Conservation (phyloP, 176 grass and related monocot species). For the Zea mays region Zm-B73-REFERENCE-NAM-5.0 NC_050104.1:143417501-143418000, state of each 20-base stretch:
- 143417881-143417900: not conserved
- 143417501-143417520: constrained; percentile 22
- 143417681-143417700: constrained; percentile 24
- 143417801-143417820: constrained; percentile 73
- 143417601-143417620: constrained; percentile 43
- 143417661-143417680: constrained; percentile 61
- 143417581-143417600: constrained; percentile 44
- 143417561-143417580: constrained; percentile 35
- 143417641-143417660: constrained; percentile 51
- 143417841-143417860: constrained; percentile 3
- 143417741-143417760: constrained; percentile 85
- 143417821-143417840: constrained; percentile 84
- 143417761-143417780: constrained; percentile 98
- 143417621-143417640: constrained; percentile 54
- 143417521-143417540: constrained; percentile 18
- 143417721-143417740: constrained; percentile 79
- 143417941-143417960: not conserved
- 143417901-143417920: not conserved
- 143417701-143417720: constrained; percentile 71
- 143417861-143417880: not conserved
- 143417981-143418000: too few relatives aligned
- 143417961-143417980: not conserved
- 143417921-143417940: not conserved
- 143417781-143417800: constrained; percentile 84
- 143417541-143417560: constrained; percentile 9